phyloP scores from a whole-genome alignment of 495 filamentous ascomycete species.

The Xylaria scruposa region DNA sequence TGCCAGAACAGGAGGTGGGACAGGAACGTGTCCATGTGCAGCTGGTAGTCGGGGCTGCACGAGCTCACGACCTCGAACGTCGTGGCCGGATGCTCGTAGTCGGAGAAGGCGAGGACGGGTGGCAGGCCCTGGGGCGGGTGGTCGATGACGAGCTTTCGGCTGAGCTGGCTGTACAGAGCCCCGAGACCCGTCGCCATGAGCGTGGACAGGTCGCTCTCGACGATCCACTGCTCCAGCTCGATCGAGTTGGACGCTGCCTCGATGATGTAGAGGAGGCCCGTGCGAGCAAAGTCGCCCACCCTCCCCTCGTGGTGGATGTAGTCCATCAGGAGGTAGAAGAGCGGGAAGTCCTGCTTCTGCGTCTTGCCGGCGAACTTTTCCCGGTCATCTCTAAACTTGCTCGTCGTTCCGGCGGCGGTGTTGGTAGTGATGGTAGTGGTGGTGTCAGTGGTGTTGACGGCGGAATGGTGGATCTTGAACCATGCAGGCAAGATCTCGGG shows the following conservation, averaged over 20 bases:
- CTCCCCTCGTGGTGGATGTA: conserved; percentile 94
- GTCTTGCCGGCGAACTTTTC: conserved; percentile 83
- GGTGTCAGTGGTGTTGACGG: too few species aligned
- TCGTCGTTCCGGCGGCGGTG: conserved; percentile 28
- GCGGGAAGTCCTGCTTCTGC: conserved; percentile 90
- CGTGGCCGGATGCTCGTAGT: conserved; percentile 70
- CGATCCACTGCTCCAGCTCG: conserved; percentile 89
- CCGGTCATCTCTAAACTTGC: conserved; percentile 53
- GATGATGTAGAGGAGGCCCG: conserved; percentile 92
- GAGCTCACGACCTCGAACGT: conserved; percentile 73
- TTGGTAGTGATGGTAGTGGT: too few species aligned
- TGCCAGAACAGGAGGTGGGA: conserved; percentile 98
- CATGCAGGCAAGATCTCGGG: conserved; percentile 84
- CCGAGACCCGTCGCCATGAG: conserved; percentile 96
- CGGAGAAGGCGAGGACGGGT: conserved; percentile 82
- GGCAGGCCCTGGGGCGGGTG: conserved; percentile 71
- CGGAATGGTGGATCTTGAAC: conserved; percentile 66
- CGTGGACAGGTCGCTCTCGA: conserved; percentile 95
- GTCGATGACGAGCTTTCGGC: conserved; percentile 71
- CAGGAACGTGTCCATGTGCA: conserved; percentile 88
- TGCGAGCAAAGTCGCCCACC: conserved; percentile 96
- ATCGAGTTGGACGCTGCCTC: conserved; percentile 86
- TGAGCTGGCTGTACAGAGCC: conserved; percentile 95
- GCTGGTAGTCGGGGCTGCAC: conserved; percentile 71
- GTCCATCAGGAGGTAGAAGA: conserved; percentile 94